Evolutionary conservation across 2,329 filamentous ascomycete species (phyloP), one percentile per base, ranked within the genome.

Genomic region (Apiospora arundinis): DNA sequence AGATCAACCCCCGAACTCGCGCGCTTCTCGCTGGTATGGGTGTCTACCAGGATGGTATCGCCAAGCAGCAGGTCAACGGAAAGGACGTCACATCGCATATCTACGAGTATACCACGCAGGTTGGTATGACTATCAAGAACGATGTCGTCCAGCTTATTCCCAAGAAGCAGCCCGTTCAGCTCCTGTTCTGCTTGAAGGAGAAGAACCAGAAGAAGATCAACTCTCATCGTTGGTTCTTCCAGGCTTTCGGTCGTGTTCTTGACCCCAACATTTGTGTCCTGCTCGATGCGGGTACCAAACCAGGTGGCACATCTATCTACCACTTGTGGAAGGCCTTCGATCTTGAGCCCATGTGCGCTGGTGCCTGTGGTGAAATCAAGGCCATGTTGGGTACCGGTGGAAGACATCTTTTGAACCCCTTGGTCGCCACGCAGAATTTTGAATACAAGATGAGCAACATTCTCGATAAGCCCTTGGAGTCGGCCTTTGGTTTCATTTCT

Each of bases 161-260:
- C 66, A 94, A 95, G 78, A 92, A 93, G 73, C 95, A 96, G 73
- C 95, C 96, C 0, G 93, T 99, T 2, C 96, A 99, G 84, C 92
- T 99, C 85, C 90, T 99, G 5, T 99, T 99, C 86, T 99, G 96
- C 81, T 83, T 99, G 73, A 99, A 99, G 86, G 96, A 99, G 81
- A 98, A 98, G 89, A 99, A 99, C 81, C 95, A 98, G 85, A 99
- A 99, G 87, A 99, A 99, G 88, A 99, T 99, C 89, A 99, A 99
- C 81, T 98, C 96, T 0, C 96, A 99, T 82, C 88, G 96, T 81
- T 99, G 96, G 96, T 98, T 99, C 85, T 99, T 99, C 88, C 93
- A 97, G 76, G 96, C 95, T 0, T 99, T 99, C 81, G 96, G 96
- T 44, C 90, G 92, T 28, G 93, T 98, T 3, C 84, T 99, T 63